Evolutionary conservation across 345 rosid genomes (phyloP), one percentile per base, ranked within the genome.

Genomic region (Acer campestre): DNA sequence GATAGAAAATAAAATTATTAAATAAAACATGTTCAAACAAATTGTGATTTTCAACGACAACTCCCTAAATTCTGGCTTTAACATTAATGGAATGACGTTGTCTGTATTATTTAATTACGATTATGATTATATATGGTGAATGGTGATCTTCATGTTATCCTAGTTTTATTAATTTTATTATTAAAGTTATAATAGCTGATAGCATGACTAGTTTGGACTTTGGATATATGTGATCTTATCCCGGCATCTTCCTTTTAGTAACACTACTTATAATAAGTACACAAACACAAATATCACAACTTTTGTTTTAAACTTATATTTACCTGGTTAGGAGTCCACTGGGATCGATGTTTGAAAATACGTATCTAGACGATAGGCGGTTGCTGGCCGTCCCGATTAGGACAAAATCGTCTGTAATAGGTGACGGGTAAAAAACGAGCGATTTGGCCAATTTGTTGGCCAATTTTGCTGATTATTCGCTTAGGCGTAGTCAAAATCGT

Each of bases 21-120:
- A 70, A 27, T 17, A 58, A 44, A 44, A 59, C 23, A 25, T 42
- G 44, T 66, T 51, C 25, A 42, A 55, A 38, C 38, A 66, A 75
- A 25, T 25, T 25, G 3, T 18, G 71, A 70, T 42, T 78, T 82
- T 76, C 76, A 80, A 82, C 67, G 56, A 53, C 73, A 56, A 11
- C 29, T 66, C 85, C 90, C 80, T 44, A 66, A 87, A 22, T 74
- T 77, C 11, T 59, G 87, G 90, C 87, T 82, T 84, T 81, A 70
- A 48, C 51, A 35, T 25, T 62, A 81, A 77, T 77, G 82, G 85
- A 78, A 25, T 73, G 86, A 79, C 81, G 82, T 76, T 27, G 35
- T 68, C 38, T 68, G 8, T 75, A 61, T 29, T 69, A 70, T 68
- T 35, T 64, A 75, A 75, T 64, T 7, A 48, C n/a, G 58, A 25